Conservation (phyloP, 768 basidiomycete species). For the Phanerodontia chrysosporium region DNA sequence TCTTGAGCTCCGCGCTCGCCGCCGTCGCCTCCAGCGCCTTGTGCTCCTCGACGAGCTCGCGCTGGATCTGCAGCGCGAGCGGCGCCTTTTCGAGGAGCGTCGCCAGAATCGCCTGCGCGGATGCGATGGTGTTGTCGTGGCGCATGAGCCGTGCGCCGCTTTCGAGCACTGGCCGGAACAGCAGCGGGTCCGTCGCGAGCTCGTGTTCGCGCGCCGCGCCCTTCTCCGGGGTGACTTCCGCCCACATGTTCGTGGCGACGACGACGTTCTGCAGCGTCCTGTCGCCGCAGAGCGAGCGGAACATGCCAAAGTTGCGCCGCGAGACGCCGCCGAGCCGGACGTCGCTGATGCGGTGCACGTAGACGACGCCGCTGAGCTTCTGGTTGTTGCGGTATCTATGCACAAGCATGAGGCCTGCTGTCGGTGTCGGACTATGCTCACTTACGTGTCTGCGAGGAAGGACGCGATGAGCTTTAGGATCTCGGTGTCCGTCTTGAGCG, state of each 20-base stretch:
- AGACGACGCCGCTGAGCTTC: constrained; percentile 17
- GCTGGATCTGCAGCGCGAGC: too few species aligned
- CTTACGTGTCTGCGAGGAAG: constrained; percentile 1
- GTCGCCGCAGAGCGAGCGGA: constrained; percentile 49
- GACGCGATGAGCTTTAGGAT: constrained; percentile 7
- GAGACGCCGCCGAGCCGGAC: constrained; percentile 12
- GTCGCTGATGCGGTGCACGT: constrained; percentile 20
- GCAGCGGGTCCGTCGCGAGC: too few species aligned
- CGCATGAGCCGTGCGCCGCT: constrained; percentile 43
- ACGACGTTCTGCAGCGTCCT: constrained; percentile 43
- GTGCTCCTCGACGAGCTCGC: too few species aligned
- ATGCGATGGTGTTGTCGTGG: constrained; percentile 37
- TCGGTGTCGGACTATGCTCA: too few species aligned
- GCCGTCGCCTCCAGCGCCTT: too few species aligned
- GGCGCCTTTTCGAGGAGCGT: too few species aligned
- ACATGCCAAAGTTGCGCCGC: constrained; percentile 43
- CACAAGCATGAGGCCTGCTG: neutral
- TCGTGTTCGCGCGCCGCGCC: constrained; percentile 40
- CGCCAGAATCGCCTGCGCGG: constrained; percentile 39
- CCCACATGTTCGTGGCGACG: constrained; percentile 56
- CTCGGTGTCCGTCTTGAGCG: constrained; percentile 32
- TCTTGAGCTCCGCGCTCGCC: constrained; percentile 46
- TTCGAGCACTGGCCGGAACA: constrained; percentile 48
- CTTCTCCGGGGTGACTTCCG: constrained; percentile 30
- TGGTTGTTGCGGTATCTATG: constrained; percentile 13